Evolutionary conservation across 177 flowering plant species (phyloP).

Genomic region (Vitis hybrid): DNA sequence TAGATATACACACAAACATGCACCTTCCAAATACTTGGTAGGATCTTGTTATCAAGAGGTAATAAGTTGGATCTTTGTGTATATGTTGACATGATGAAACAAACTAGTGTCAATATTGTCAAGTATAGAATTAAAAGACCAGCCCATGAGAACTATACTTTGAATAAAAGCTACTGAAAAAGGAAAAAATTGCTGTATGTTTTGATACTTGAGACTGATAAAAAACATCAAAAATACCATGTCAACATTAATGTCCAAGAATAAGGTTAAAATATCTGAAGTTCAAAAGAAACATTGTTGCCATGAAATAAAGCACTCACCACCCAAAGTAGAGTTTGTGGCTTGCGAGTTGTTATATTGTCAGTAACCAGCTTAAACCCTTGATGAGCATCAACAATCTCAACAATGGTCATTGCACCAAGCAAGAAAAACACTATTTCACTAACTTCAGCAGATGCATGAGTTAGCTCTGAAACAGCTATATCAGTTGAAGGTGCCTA

Average conservation of each 20-base stretch:
- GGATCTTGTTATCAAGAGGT: too few species aligned
- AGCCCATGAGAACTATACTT: too few species aligned
- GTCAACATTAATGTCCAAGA: too few species aligned
- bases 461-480: constrained; percentile 78
- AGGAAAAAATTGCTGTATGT: not conserved
- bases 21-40: too few species aligned
- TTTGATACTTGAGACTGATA: not conserved
- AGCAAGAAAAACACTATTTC: constrained; percentile 96
- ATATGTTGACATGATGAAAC: too few species aligned
- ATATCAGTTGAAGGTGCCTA: constrained; percentile 96
- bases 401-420: constrained; percentile 99
- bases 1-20: too few species aligned
- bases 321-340: constrained; percentile 94
- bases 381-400: constrained; percentile 98
- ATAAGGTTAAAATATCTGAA: too few species aligned
- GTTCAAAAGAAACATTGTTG: not conserved
- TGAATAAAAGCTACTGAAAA: too few species aligned
- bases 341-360: constrained; percentile 92
- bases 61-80: too few species aligned
- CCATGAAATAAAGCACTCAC: constrained; percentile 44
- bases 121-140: too few species aligned
- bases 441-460: constrained; percentile 96
- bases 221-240: not conserved
- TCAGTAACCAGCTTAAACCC: constrained; percentile 97
- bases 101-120: too few species aligned